A percentile compares a stretch with the other conserved stretches of the same genome.
phyloP scores from a whole-genome alignment of 2,329 filamentous ascomycete genomes.

The Diplodia seriata region DNA sequence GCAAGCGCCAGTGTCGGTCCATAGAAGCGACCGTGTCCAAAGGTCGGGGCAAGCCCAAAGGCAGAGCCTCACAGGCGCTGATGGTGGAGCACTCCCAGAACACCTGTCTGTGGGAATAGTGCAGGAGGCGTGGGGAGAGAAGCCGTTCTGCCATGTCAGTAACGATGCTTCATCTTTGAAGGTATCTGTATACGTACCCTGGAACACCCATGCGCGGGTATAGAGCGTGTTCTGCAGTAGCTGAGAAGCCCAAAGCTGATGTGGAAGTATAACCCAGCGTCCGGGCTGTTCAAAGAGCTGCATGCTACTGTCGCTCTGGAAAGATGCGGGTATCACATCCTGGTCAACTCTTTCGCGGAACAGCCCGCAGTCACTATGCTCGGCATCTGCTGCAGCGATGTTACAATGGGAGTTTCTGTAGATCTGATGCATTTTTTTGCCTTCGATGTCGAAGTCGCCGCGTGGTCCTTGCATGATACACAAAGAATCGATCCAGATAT shows the following conservation, averaged over 20 bases:
- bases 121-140: conserved; percentile 40
- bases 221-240: conserved; percentile 38
- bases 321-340: conserved; percentile 36
- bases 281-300: conserved; percentile 34
- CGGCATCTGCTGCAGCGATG: conserved; percentile 40
- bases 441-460: conserved; percentile 38
- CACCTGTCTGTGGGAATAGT: conserved; percentile 39
- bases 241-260: conserved; percentile 38
- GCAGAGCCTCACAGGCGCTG: conserved; percentile 38
- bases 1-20: conserved; percentile 40
- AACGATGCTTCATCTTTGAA: background rate
- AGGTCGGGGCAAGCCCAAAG: conserved; percentile 34
- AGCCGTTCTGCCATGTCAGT: conserved; percentile 36
- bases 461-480: conserved; percentile 22
- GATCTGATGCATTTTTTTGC: conserved; percentile 39
- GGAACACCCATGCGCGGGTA: conserved; percentile 40
- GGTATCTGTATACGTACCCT: conserved; percentile 27
- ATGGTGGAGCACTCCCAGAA: conserved; percentile 42
- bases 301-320: conserved; percentile 36
- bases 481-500: conserved; percentile 36
- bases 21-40: conserved; percentile 36
- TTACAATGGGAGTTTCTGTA: conserved; percentile 44
- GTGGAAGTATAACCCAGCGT: conserved; percentile 37
- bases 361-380: conserved; percentile 36
- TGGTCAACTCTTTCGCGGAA: conserved; percentile 37